Percentiles rank a stretch among this genome's conserved stretches.
Conservation (phyloP, 345 rosid genomes). For the Jatropha curcas region DNA sequence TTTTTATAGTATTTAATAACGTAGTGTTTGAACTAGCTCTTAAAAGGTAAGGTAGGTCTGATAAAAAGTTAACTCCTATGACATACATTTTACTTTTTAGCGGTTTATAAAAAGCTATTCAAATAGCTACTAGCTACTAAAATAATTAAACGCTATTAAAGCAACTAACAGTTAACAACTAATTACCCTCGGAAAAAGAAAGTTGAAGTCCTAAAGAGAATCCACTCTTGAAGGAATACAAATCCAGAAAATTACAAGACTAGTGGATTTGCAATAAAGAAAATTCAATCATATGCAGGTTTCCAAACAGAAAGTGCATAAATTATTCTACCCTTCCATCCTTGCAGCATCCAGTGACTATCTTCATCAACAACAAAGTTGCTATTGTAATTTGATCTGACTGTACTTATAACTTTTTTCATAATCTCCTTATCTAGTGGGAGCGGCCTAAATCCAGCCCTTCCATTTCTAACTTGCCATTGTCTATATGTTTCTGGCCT, state of each 20-base stretch:
- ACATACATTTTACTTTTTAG: too few species aligned
- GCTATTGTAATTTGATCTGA: slow-evolving; percentile 8
- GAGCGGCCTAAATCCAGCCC: slow-evolving; percentile 23
- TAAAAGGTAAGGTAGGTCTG: too few species aligned
- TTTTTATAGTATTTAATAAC: too few species aligned
- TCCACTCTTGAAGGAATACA: not conserved
- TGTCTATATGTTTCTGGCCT: slow-evolving; percentile 32
- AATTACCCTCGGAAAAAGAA: too few species aligned
- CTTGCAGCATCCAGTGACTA: slow-evolving; percentile 30
- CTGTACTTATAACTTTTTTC: not conserved
- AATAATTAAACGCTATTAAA: too few species aligned
- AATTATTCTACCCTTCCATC: slow-evolving; percentile 29
- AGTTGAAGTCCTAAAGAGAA: too few species aligned
- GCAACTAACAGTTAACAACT: too few species aligned
- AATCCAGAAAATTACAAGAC: not conserved
- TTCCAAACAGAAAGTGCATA: slow-evolving; percentile 45
- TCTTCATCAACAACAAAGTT: slow-evolving; percentile 27
- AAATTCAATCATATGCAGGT: slow-evolving; percentile 7
- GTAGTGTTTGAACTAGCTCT: too few species aligned
- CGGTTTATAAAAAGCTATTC: too few species aligned
- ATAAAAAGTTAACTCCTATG: too few species aligned
- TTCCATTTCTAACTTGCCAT: slow-evolving; percentile 23
- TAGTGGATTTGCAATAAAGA: slow-evolving; percentile 1
- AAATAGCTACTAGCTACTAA: too few species aligned
- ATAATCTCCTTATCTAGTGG: slow-evolving; percentile 17